Base-by-base conservation (phyloP, 768 basidiomycete species). In the Dioszegia hungarica region DNA sequence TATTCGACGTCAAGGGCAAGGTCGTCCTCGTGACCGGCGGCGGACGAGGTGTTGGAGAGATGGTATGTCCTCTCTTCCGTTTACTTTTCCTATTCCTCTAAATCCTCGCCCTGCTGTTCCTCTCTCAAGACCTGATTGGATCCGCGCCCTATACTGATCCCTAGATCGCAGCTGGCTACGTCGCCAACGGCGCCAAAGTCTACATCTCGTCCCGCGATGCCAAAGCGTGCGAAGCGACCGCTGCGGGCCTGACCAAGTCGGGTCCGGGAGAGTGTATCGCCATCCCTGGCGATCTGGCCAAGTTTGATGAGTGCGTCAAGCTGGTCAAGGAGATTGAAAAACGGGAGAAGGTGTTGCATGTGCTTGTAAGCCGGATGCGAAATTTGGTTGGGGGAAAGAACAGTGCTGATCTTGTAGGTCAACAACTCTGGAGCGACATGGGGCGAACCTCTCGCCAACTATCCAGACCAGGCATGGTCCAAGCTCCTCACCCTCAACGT, bases 1-100 rank as follows among this genome's bases (percentile, higher is more conserved):
- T 76, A 20, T 85, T 85, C 67, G 64, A 77, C 58, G 83, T 85
- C 55, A 70, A 79, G 31, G 81, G 62, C 60, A 78, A 78, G 62
- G 69, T 76, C 15, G 83, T 85, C 4, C 77, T 87, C 22, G 79
- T 85, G 36, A 86, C 85, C 3, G 86, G 86, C 6, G 86, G 85
- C 11, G 83, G 82, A 27, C 77, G 83, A 56, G 85, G 85, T 5
- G 80, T 86, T 28, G 85, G 86, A 4, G 85, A 83, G 77, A 84
- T 84, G 83, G 83, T 81, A 47, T 59, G 78, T 72, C 44, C 36
- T 12, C 28, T 25, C 38, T 31, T 46, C 45, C 49, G 25, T 38
- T 27, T 22, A 49, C 44, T 5, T 22, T 20, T 11, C 31, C 1
- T 28, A 9, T 33, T 19, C 15, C 19, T 9, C 3, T 20, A 29